Percentiles rank a stretch among this genome's conserved stretches.
phyloP scores from a whole-genome alignment of 208 protist genomes.

The Crithidia acanthocephali region DNA sequence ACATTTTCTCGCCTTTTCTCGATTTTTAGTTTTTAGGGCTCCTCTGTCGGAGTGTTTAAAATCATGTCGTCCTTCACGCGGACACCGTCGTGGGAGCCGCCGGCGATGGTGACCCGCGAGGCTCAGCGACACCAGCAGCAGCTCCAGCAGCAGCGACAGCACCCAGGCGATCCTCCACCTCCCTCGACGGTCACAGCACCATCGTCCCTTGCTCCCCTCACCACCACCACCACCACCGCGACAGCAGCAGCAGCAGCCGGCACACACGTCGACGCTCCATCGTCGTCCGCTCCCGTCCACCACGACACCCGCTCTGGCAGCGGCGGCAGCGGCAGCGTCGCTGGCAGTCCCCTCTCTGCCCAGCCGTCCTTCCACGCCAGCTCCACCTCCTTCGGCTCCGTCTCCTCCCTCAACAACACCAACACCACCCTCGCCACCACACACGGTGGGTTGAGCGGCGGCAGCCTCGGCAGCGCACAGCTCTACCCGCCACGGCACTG shows the following conservation, averaged over 20 bases:
- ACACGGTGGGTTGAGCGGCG: background rate
- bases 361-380: background rate
- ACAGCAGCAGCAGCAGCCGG: too few relatives aligned
- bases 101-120: background rate
- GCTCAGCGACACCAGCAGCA: background rate
- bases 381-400: background rate
- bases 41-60: too few relatives aligned
- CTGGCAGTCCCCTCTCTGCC: background rate
- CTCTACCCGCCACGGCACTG: conserved; percentile 22
- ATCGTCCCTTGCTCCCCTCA: too few relatives aligned
- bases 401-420: background rate
- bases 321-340: background rate
- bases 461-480: background rate
- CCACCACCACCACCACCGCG: too few relatives aligned
- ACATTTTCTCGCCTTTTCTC: background rate
- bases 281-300: background rate
- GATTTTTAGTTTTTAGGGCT: conserved; percentile 4
- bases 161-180: too few relatives aligned
- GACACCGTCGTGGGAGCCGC: conserved; percentile 10
- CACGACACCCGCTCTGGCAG: background rate
- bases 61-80: conserved; percentile 6
- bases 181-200: too few relatives aligned
- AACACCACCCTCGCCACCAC: background rate
- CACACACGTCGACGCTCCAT: background rate
- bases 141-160: too few relatives aligned